Percentiles rank a stretch among this genome's conserved stretches.
These are phyloP conservation scores for Hawksworthiomyces lignivorus DNA, from an alignment of 2,329 filamentous ascomycete genomes.

Conservation along the genomic window DNA sequence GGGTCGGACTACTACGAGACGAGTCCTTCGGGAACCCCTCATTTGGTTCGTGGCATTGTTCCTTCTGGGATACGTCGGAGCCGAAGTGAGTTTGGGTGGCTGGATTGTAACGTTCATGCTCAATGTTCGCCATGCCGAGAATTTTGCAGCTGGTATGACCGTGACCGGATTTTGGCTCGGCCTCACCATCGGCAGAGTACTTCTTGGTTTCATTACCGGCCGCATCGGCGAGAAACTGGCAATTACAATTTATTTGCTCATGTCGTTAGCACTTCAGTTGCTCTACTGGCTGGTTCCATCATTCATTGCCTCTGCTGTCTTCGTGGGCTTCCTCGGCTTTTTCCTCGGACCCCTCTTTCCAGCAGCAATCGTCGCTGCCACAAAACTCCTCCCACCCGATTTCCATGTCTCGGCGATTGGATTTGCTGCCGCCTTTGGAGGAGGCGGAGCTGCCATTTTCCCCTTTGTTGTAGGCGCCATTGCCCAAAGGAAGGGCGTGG, in stretches of 20 bases:
- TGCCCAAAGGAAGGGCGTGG: constrained; percentile 48
- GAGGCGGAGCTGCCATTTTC: constrained; percentile 60
- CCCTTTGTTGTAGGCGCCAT: constrained; percentile 63
- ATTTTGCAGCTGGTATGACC: constrained; percentile 67
- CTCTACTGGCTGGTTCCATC: constrained; percentile 76
- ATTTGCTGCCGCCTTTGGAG: constrained; percentile 71
- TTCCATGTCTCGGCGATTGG: constrained; percentile 75
- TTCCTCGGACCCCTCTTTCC: constrained; percentile 76
- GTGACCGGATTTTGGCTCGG: constrained; percentile 82
- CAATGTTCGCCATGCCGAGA: constrained; percentile 57
- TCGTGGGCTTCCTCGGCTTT: constrained; percentile 66
- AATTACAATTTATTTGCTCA: constrained; percentile 54
- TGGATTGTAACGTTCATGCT: constrained; percentile 87
- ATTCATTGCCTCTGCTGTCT: constrained; percentile 65
- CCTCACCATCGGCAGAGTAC: constrained; percentile 64
- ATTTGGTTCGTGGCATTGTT: constrained; percentile 71
- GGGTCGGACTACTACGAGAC: constrained; percentile 36
- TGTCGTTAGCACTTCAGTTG: constrained; percentile 58
- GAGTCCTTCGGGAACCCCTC: constrained; percentile 41
- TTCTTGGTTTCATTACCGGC: constrained; percentile 70
- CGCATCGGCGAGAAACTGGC: constrained; percentile 63
- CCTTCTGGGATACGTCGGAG: constrained; percentile 70
- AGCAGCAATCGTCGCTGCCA: constrained; percentile 62
- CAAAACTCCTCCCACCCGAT: constrained; percentile 64
- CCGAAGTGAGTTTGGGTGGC: constrained; percentile 55